phyloP scores from a whole-genome alignment of 495 filamentous ascomycete species.

The Podospora sp. region DNA sequence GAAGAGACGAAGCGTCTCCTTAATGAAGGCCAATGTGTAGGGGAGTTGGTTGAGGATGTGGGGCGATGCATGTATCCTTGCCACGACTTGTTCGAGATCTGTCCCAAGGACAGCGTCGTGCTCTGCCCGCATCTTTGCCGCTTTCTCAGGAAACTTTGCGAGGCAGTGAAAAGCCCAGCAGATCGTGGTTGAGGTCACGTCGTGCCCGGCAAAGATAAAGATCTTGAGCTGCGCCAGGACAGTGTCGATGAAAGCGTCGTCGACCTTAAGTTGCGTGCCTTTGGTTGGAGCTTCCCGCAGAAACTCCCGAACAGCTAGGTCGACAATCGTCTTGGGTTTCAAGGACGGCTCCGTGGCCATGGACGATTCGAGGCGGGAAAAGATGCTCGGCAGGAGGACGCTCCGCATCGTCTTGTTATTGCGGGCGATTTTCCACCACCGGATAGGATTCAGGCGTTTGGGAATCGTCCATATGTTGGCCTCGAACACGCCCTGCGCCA shows the following conservation, averaged over 20 bases:
- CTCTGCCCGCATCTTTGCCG: slow-evolving; percentile 42
- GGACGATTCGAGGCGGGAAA: background rate
- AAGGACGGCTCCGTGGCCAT: background rate
- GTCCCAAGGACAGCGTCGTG: slow-evolving; percentile 40
- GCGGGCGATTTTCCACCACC: background rate
- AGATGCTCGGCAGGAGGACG: background rate
- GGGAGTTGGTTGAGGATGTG: slow-evolving; percentile 36
- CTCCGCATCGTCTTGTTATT: background rate
- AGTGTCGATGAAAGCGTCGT: slow-evolving; percentile 19
- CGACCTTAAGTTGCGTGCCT: background rate
- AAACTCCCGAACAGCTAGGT: background rate
- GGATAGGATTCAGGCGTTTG: background rate
- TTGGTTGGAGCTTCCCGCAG: background rate
- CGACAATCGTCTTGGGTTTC: background rate
- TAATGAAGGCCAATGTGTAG: slow-evolving; percentile 47
- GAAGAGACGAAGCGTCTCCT: slow-evolving; percentile 49
- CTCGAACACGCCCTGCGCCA: background rate
- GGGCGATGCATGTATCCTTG: slow-evolving; percentile 23
- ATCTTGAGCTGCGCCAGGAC: slow-evolving; percentile 27
- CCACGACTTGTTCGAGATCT: slow-evolving; percentile 2
- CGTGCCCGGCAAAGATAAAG: slow-evolving; percentile 46
- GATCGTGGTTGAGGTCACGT: slow-evolving; percentile 41
- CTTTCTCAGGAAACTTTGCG: slow-evolving; percentile 35
- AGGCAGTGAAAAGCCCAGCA: slow-evolving; percentile 44
- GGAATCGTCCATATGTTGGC: background rate